These are phyloP conservation scores for Xanthoceras sorbifolium DNA, from an alignment of 345 rosid species.

Conservation along the genomic window DNA sequence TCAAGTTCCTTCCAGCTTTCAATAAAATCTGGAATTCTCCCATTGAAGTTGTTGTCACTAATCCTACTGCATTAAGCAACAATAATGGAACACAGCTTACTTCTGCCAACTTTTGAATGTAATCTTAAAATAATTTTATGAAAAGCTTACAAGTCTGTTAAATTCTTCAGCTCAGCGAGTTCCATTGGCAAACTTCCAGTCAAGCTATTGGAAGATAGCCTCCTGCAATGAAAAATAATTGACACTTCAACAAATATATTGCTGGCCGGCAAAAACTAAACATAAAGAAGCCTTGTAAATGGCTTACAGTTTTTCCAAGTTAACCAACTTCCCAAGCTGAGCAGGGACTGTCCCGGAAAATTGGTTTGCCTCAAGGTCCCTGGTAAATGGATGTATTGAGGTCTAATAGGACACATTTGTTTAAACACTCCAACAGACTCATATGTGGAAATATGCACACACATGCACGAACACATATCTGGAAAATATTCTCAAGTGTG, in stretches of 20 bases:
- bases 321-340: conserved; percentile 54
- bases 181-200: conserved; percentile 46
- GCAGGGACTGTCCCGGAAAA: conserved; percentile 56
- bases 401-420: background rate
- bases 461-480: background rate
- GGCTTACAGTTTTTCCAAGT: conserved; percentile 50
- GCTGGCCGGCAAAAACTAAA: background rate
- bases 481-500: background rate
- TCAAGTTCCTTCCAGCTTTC: conserved; percentile 56
- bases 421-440: background rate
- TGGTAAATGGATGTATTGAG: conserved; percentile 23
- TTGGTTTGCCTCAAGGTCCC: conserved; percentile 63
- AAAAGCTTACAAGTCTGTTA: conserved; percentile 42
- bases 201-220: conserved; percentile 44
- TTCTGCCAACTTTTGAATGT: background rate
- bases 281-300: conserved; percentile 3
- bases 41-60: conserved; percentile 72
- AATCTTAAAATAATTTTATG: background rate
- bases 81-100: background rate
- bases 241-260: background rate
- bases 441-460: background rate
- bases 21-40: conserved; percentile 63
- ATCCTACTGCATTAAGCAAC: conserved; percentile 54
- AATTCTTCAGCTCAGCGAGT: conserved; percentile 36
- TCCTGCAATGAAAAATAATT: conserved; percentile 29